Conservation (phyloP, 2,329 filamentous ascomycete genomes). For the Talaromyces sp. region DNA sequence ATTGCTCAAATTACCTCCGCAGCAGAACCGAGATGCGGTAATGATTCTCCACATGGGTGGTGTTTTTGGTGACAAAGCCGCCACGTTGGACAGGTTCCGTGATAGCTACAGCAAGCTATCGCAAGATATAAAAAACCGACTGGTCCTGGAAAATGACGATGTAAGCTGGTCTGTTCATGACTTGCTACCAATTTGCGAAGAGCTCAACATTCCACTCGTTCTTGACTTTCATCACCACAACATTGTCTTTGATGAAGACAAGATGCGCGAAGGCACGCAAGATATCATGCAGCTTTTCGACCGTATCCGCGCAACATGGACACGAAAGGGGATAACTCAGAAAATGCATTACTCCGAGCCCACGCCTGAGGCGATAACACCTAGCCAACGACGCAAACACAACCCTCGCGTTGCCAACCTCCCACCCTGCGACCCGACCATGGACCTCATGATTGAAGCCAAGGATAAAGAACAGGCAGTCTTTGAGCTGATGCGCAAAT, state of each 20-base stretch:
- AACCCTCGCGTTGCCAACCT: constrained; percentile 70
- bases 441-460: constrained; percentile 99
- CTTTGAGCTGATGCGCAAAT: constrained; percentile 85
- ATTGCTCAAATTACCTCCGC: constrained; percentile 68
- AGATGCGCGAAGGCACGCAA: constrained; percentile 74
- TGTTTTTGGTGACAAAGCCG: constrained; percentile 77
- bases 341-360: constrained; percentile 98
- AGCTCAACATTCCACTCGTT: constrained; percentile 87
- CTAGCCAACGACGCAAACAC: constrained; percentile 75
- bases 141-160: constrained; percentile 93
- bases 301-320: constrained; percentile 79
- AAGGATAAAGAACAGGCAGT: constrained; percentile 98
- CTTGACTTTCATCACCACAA: constrained; percentile 96
- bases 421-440: constrained; percentile 72
- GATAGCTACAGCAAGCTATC: constrained; percentile 65
- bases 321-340: constrained; percentile 73
- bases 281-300: constrained; percentile 72
- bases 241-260: constrained; percentile 70
- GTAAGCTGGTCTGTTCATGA: constrained; percentile 91
- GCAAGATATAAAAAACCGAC: constrained; percentile 65
- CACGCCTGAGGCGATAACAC: constrained; percentile 67
- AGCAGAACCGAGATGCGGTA: constrained; percentile 77
- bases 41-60: constrained; percentile 96
- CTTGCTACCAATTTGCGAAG: constrained; percentile 80
- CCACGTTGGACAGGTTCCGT: constrained; percentile 71